These are phyloP conservation scores for Cephaloascus fragrans DNA, from an alignment of 805 yeast genomes.

Conservation along the genomic window DNA sequence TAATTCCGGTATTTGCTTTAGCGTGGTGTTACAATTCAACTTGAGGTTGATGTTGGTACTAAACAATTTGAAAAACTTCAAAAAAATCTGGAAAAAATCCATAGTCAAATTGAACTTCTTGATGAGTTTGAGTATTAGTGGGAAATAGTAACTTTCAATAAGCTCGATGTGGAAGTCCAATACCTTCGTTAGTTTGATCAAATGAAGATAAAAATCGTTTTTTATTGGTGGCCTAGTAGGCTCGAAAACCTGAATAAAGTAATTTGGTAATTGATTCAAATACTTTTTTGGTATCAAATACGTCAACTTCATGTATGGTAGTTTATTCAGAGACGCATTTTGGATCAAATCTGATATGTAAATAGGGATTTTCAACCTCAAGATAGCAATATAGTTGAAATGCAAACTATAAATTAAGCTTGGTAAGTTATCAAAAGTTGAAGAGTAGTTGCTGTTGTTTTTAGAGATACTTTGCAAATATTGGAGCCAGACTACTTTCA, in stretches of 20 bases:
- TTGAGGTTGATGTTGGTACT: slow-evolving; percentile 2
- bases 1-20: slow-evolving; percentile 7
- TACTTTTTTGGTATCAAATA: slow-evolving; percentile 27
- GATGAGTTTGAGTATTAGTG: slow-evolving; percentile 10
- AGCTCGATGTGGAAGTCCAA: slow-evolving; percentile 1
- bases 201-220: slow-evolving; percentile 22
- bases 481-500: slow-evolving; percentile 9
- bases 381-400: slow-evolving; percentile 41
- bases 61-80: background rate
- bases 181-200: slow-evolving; percentile 9
- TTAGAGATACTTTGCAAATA: slow-evolving; percentile 4
- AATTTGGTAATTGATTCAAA: slow-evolving; percentile 25
- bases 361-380: slow-evolving; percentile 38
- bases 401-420: slow-evolving; percentile 13
- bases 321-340: slow-evolving; percentile 27
- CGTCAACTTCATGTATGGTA: slow-evolving; percentile 39
- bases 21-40: slow-evolving; percentile 1
- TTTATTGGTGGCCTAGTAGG: slow-evolving; percentile 28
- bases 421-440: background rate
- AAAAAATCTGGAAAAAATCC: slow-evolving; percentile 1
- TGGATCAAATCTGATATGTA: slow-evolving; percentile 37
- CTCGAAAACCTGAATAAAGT: slow-evolving; percentile 24
- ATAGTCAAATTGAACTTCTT: slow-evolving; percentile 4
- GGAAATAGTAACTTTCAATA: slow-evolving; percentile 19
- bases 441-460: background rate